These are phyloP conservation scores for Ampelomyces quisqualis DNA, from an alignment of 2,329 filamentous ascomycete genomes.

Conservation along the genomic window DNA sequence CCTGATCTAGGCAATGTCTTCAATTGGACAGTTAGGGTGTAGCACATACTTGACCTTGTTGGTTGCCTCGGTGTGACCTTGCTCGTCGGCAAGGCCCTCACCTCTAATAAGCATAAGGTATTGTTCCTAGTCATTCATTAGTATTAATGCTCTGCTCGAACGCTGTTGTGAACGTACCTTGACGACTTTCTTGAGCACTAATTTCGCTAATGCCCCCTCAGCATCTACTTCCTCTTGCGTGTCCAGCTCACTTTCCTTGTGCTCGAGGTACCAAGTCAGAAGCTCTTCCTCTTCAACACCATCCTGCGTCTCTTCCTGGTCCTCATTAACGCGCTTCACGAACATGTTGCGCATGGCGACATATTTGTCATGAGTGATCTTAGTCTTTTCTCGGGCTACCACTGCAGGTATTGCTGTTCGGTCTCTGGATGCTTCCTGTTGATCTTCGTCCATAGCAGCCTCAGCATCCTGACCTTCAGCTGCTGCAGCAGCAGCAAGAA, in stretches of 20 bases:
- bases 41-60: slow-evolving; percentile 74
- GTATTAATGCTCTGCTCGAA: slow-evolving; percentile 2
- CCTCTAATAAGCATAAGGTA: slow-evolving; percentile 67
- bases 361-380: slow-evolving; percentile 95
- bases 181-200: slow-evolving; percentile 94
- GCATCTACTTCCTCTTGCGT: slow-evolving; percentile 77
- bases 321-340: slow-evolving; percentile 78
- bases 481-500: slow-evolving; percentile 54
- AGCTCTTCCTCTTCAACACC: slow-evolving; percentile 83
- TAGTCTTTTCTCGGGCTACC: slow-evolving; percentile 63
- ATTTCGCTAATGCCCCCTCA: slow-evolving; percentile 71
- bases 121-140: slow-evolving; percentile 53
- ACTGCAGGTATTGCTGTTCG: slow-evolving; percentile 42
- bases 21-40: slow-evolving; percentile 90
- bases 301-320: slow-evolving; percentile 73
- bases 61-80: slow-evolving; percentile 56
- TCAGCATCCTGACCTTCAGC: slow-evolving; percentile 49
- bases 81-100: slow-evolving; percentile 81
- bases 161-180: slow-evolving; percentile 63
- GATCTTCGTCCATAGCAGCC: slow-evolving; percentile 31
- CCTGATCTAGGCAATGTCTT: slow-evolving; percentile 49
- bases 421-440: slow-evolving; percentile 40
- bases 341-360: slow-evolving; percentile 85
- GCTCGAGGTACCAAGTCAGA: slow-evolving; percentile 86
- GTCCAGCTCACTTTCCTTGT: slow-evolving; percentile 79